Evolutionary conservation across 140 eudicot genomes (phyloP).

Genomic region (Stevia rebaudiana): DNA sequence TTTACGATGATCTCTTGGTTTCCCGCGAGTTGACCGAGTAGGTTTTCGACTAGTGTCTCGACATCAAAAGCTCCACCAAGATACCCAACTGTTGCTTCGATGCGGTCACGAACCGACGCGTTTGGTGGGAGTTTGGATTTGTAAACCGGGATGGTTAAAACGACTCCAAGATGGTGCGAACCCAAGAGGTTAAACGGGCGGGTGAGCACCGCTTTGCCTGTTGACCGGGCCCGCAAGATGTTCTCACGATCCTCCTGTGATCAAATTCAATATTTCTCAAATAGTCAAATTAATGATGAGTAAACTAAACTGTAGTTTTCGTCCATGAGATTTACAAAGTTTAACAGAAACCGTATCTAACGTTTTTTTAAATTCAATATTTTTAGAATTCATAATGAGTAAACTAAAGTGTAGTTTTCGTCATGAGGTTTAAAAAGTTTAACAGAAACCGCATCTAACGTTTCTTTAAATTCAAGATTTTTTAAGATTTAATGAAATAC

Average conservation of each 20-base stretch:
- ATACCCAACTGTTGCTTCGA: constrained; percentile 82
- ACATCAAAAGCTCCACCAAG: constrained; percentile 94
- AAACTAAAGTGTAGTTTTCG: too few relatives aligned
- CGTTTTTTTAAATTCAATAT: too few relatives aligned
- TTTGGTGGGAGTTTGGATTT: constrained; percentile 55
- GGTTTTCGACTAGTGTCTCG: constrained; percentile 80
- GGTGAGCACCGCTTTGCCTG: constrained; percentile 90
- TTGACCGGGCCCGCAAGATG: constrained; percentile 83
- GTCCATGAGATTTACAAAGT: too few relatives aligned
- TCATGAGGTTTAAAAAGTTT: too few relatives aligned
- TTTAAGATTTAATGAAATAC: background rate
- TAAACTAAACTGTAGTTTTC: too few relatives aligned
- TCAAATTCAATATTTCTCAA: constrained; percentile 12
- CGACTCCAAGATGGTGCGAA: constrained; percentile 91
- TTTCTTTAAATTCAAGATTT: background rate
- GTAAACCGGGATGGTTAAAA: constrained; percentile 82
- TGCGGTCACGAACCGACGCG: constrained; percentile 62
- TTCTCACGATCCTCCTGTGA: constrained; percentile 81
- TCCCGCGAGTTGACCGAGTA: constrained; percentile 83
- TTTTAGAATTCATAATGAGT: too few relatives aligned
- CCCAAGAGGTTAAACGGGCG: constrained; percentile 69
- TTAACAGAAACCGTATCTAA: too few relatives aligned
- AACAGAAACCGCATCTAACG: too few relatives aligned
- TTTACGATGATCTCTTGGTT: constrained; percentile 70
- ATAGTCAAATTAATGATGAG: too few relatives aligned